phyloP scores from a whole-genome alignment of 75 land plant genomes.

The Pseudotsuga menziesii region DNA sequence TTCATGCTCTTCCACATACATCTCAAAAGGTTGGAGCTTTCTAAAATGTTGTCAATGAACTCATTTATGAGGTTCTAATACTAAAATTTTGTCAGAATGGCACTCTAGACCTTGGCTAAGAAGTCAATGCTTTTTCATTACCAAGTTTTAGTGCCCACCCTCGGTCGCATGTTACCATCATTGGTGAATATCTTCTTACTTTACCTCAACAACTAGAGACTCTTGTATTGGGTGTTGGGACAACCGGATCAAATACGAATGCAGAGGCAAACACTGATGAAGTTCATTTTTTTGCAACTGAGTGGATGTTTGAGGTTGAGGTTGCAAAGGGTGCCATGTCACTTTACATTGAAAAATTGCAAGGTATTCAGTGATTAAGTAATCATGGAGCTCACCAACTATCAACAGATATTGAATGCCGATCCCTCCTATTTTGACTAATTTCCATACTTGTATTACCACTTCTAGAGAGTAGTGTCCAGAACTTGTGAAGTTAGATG shows the following conservation, averaged over 20 bases:
- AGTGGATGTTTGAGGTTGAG: constrained; percentile 99
- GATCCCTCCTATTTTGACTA: constrained; percentile 58
- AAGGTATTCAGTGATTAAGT: constrained; percentile 85
- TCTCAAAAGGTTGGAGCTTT: constrained; percentile 87
- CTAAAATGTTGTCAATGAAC: constrained; percentile 87
- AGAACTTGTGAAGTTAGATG: constrained; percentile 64
- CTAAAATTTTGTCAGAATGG: constrained; percentile 74
- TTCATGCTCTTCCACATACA: constrained; percentile 93
- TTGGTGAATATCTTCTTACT: constrained; percentile 97
- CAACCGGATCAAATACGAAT: constrained; percentile 17
- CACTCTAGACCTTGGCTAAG: constrained; percentile 81
- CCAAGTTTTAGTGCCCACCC: constrained; percentile 96
- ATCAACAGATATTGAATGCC: constrained; percentile 92
- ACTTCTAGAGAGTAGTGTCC: constrained; percentile 58
- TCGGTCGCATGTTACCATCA: constrained; percentile 72
- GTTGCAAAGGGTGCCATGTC: constrained; percentile 97
- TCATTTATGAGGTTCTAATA: constrained; percentile 95
- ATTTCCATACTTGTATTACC: neutral
- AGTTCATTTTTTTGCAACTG: constrained; percentile 93
- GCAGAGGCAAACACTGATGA: constrained; percentile 65
- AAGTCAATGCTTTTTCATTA: constrained; percentile 60
- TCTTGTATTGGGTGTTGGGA: constrained; percentile 59
- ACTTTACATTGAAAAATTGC: constrained; percentile 80
- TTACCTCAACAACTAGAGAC: constrained; percentile 96
- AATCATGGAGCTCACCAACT: constrained; percentile 96